A percentile compares a stretch with the other conserved stretches of the same genome.
Conservation (phyloP, 2,329 filamentous ascomycete species). For the Myriosclerotinia duriaeana region DNA sequence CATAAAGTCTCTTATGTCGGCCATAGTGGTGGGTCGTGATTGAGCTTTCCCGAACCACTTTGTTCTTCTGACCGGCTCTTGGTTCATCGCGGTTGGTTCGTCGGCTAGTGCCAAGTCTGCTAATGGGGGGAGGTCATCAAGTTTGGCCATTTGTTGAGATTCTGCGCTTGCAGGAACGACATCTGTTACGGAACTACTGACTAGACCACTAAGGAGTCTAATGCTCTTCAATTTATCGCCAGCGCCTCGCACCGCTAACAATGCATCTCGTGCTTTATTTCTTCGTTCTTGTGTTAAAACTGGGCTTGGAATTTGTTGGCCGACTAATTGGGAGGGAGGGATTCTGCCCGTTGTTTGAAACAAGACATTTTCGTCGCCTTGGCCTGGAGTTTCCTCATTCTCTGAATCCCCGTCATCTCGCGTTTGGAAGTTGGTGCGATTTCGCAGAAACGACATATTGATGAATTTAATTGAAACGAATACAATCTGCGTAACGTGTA, state of each 20-base stretch:
- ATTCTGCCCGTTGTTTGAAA: neutral
- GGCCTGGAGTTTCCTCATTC: neutral
- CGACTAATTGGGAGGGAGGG: neutral
- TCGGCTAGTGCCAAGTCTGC: neutral
- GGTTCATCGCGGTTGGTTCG: neutral
- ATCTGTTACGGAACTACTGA: slow-evolving; percentile 6
- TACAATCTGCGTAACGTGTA: neutral
- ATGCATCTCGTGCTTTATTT: slow-evolving; percentile 11
- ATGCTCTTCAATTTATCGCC: slow-evolving; percentile 1
- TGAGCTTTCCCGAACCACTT: neutral
- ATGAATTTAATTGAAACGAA: neutral
- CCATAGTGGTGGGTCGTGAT: neutral
- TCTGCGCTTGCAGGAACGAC: slow-evolving; percentile 2
- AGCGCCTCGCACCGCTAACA: neutral
- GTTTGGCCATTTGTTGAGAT: neutral
- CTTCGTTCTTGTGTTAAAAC: slow-evolving; percentile 1
- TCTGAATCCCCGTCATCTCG: slow-evolving; percentile 4
- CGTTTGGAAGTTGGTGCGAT: neutral
- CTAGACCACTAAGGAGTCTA: slow-evolving; percentile 1
- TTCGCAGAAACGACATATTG: slow-evolving; percentile 9
- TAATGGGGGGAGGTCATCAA: neutral
- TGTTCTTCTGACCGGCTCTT: neutral
- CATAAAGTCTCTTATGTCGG: slow-evolving; percentile 23
- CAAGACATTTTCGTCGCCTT: neutral
- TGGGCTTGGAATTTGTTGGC: neutral